Base-by-base conservation (phyloP, 768 basidiomycete genomes). In the Russula vinacea region DNA sequence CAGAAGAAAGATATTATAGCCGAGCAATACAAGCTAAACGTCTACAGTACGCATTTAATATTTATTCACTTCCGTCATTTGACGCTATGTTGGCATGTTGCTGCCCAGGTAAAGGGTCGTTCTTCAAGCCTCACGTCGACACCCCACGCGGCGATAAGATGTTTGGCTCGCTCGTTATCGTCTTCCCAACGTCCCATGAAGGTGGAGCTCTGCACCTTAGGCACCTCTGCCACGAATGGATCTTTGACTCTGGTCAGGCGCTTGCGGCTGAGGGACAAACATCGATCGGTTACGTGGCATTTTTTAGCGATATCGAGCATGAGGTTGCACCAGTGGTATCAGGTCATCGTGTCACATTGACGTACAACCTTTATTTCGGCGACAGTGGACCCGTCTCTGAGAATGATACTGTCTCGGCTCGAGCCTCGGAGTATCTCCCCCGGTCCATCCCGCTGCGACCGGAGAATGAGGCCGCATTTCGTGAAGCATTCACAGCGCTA, bases 141-240 rank as follows among this genome's bases (percentile, higher is more conserved):
- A 22, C 57, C 16, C 45, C 22, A 5, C 47, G 35, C 6, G 16
- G 19, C 24, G 9, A 49, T 14, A 50, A n/a, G 35, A 37, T 40
- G 49, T 59, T 59, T 19, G 58, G 58, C 17, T 42, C 42, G 19
- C 42, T 42, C 8, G 42, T 42, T 16, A 11, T 59, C 58, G 17
- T 51, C 24, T 59, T 59, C n/a, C 58, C 58, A 14, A 78, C 78
- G 0, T 24, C 66, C 0, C 78, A 84, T 65, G 73, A 79, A 58
- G 82, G 82, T 2, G 83, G 82, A 3, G 37, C 58, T n/a, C 75
- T 82, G 16, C 57, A 74, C 4, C 72, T 85, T 1, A 74, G 74
- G 10, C 73, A 77, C 44, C 60, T 51, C 10, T 16, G 19, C 19
- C 42, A 9, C 42, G 42, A 42, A 42, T 42, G 42, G 42, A 9